Evolutionary conservation across 208 protist species (phyloP).

Genomic region (Crithidia mellificae): DNA sequence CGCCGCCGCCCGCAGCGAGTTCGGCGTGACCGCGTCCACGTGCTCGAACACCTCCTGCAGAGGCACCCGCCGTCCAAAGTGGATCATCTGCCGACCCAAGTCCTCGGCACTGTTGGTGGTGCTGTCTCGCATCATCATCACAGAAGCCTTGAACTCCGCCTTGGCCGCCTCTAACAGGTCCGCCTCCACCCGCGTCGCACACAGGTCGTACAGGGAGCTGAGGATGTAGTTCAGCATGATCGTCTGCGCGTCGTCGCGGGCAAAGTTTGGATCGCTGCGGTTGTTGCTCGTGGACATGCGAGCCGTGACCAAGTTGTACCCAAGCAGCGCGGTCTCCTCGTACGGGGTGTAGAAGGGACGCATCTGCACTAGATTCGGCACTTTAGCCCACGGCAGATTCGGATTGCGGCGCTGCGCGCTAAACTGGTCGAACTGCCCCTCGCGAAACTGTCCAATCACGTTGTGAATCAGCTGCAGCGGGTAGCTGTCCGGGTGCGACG

Average conservation of each 20-base stretch:
- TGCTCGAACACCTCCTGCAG: slow-evolving; percentile 91
- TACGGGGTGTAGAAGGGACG: slow-evolving; percentile 92
- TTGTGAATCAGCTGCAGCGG: slow-evolving; percentile 93
- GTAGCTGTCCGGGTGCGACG: slow-evolving; percentile 91
- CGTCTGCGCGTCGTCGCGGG: slow-evolving; percentile 68
- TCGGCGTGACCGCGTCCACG: slow-evolving; percentile 91
- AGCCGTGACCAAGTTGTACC: slow-evolving; percentile 83
- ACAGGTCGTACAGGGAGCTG: slow-evolving; percentile 70
- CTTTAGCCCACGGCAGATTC: slow-evolving; percentile 59
- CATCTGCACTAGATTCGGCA: slow-evolving; percentile 75
- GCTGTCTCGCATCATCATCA: slow-evolving; percentile 95
- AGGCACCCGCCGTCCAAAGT: slow-evolving; percentile 83
- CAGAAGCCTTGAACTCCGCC: slow-evolving; percentile 90
- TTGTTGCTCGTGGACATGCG: slow-evolving; percentile 43
- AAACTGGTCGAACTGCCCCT: slow-evolving; percentile 78
- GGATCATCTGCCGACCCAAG: slow-evolving; percentile 97
- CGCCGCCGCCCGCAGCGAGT: slow-evolving; percentile 75
- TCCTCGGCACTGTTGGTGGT: slow-evolving; percentile 95
- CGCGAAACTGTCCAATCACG: slow-evolving; percentile 93
- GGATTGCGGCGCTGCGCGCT: slow-evolving; percentile 70
- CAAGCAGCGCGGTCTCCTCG: slow-evolving; percentile 88
- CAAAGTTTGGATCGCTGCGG: slow-evolving; percentile 26
- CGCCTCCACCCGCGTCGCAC: slow-evolving; percentile 52
- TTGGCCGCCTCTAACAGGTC: slow-evolving; percentile 93
- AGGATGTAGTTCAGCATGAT: slow-evolving; percentile 75